Base-by-base conservation (phyloP, 2,329 filamentous ascomycete genomes). In the Amylocarpus encephaloides region DNA sequence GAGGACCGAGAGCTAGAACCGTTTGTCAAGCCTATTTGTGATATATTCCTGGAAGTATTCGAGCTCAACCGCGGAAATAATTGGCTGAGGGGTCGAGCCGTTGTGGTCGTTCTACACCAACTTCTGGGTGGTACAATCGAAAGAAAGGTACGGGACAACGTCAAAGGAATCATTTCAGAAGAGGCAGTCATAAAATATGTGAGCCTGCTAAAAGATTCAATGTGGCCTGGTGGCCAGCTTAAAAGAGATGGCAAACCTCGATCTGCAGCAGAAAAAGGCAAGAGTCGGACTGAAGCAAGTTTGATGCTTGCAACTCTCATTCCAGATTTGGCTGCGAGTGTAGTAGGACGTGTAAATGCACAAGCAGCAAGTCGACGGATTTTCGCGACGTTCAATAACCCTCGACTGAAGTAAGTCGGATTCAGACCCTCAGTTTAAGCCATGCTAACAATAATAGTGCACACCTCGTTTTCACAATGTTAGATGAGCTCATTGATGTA, bases 11-110 rank as follows among this genome's bases (percentile, higher is more conserved):
- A 95, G 61, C 75, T 90, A 2, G 90, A 95, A 64, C 93, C 93
- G 1, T 97, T 98, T 63, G 93, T 98, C 62, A 98, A 96, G 66
- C 94, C 93, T 3, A 96, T 98, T 54, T 96, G 91, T 68, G 93
- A 98, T 67, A 84, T 98, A 53, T 98, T 98, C 70, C 79, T 98
- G 13, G 93, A 98, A 66, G 81, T 90, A 0, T 98, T 98, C 64
- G 91, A 95, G 64, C 78, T 98, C 35, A 95, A 96, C 67, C 84
- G 86, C 53, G 91, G 92, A 36, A 96, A 94, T 69, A 97, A 95
- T 68, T 98, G 93, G 94, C 80, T 98, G 3, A 86, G 94, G 36
- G 94, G 93, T 1, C 83, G 93, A 18, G 93, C 93, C 0, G 93
- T 97, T 1, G 92, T 98, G 4, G 90, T 98, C 9, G 92, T 98